A percentile compares a stretch with the other conserved stretches of the same genome.
These are phyloP conservation scores for Collariella sp. DNA, from an alignment of 495 filamentous ascomycete genomes.

Conservation along the genomic window DNA sequence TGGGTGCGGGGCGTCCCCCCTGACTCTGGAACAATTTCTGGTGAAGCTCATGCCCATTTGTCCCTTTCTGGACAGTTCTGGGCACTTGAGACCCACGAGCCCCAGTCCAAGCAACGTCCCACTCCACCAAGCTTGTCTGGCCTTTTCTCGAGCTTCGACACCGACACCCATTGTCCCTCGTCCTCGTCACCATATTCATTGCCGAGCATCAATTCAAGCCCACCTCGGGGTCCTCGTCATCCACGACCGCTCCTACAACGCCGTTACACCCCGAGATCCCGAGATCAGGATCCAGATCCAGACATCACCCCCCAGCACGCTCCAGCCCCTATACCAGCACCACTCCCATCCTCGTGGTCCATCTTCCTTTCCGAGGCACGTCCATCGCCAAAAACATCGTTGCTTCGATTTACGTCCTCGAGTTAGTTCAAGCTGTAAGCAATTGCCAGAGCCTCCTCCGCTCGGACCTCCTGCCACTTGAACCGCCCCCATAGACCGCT, in stretches of 20 bases:
- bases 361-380: not conserved
- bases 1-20: not conserved
- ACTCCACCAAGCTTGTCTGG: not conserved
- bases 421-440: not conserved
- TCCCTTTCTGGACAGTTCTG: not conserved
- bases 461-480: no score
- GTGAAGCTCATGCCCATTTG: slow-evolving; percentile 10
- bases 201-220: not conserved
- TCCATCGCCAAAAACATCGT: not conserved
- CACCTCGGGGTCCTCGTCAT: not conserved
- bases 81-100: not conserved
- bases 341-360: not conserved
- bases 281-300: no score
- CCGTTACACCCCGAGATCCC: not conserved
- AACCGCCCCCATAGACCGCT: no score
- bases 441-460: not conserved
- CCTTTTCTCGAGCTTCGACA: not conserved
- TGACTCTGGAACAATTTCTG: slow-evolving; percentile 7
- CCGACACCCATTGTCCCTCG: not conserved
- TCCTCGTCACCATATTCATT: not conserved
- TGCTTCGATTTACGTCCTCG: not conserved
- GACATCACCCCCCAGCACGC: no score
- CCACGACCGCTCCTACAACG: not conserved
- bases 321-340: no score
- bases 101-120: not conserved